phyloP scores from a whole-genome alignment of 2,329 filamentous ascomycete genomes.

The Botryotinia globosa region DNA sequence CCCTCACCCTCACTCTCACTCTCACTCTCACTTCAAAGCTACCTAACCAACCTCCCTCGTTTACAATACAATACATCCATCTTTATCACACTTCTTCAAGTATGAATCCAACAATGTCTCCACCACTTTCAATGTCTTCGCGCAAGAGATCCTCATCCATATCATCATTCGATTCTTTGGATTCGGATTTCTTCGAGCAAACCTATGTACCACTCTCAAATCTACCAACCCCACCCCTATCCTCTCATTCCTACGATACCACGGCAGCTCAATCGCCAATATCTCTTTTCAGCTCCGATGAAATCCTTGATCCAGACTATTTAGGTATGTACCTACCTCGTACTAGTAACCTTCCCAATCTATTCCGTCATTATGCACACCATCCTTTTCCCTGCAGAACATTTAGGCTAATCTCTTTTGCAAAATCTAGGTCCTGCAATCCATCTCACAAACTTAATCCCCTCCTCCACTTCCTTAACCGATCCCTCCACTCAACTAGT shows the following conservation, averaged over 20 bases:
- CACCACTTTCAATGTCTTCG: slow-evolving; percentile 27
- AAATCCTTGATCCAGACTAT: slow-evolving; percentile 34
- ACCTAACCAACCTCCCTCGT: slow-evolving; percentile 8
- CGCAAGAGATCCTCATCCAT: slow-evolving; percentile 26
- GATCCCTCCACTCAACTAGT: slow-evolving; percentile 57
- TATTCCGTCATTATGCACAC: slow-evolving; percentile 2
- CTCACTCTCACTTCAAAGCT: neutral
- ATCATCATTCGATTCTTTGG: slow-evolving; percentile 38
- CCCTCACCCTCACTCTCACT: neutral
- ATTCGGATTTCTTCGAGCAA: slow-evolving; percentile 51
- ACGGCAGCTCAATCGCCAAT: slow-evolving; percentile 26
- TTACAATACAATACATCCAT: slow-evolving; percentile 1
- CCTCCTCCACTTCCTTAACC: slow-evolving; percentile 59
- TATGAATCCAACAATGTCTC: slow-evolving; percentile 19
- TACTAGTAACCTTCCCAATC: slow-evolving; percentile 23
- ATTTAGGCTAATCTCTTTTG: slow-evolving; percentile 32
- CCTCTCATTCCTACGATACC: slow-evolving; percentile 36
- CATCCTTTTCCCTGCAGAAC: neutral
- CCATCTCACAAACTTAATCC: slow-evolving; percentile 65
- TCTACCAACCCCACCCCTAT: slow-evolving; percentile 64
- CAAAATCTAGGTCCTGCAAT: slow-evolving; percentile 57
- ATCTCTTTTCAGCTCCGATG: slow-evolving; percentile 27
- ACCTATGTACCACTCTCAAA: slow-evolving; percentile 67
- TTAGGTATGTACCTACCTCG: slow-evolving; percentile 33
- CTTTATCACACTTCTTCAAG: neutral